Evolutionary conservation across 352 stramenopile species (phyloP).

Genomic region (Pythium insidiosum): DNA sequence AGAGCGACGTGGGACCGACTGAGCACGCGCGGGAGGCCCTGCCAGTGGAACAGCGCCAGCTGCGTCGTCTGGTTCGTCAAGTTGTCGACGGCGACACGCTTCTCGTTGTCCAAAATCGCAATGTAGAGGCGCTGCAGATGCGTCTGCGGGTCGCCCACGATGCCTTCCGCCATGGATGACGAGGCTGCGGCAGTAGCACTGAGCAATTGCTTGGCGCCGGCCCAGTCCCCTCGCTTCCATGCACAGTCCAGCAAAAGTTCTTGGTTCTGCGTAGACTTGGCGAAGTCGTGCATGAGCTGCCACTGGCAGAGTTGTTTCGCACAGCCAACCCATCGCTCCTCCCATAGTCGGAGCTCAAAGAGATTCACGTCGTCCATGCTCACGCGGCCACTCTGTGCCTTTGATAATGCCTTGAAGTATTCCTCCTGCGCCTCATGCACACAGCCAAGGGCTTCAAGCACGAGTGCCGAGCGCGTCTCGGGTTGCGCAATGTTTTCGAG

Average conservation of each 20-base stretch:
- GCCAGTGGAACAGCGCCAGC: constrained; percentile 84
- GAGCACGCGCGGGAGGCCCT: constrained; percentile 75
- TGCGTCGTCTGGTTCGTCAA: constrained; percentile 69
- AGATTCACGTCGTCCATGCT: constrained; percentile 77
- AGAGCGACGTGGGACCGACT: constrained; percentile 72
- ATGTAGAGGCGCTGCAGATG: constrained; percentile 84
- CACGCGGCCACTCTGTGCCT: constrained; percentile 58
- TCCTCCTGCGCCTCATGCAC: constrained; percentile 84
- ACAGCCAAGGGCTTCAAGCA: constrained; percentile 73
- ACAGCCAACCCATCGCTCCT: constrained; percentile 88
- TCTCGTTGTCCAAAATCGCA: constrained; percentile 79
- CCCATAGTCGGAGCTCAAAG: constrained; percentile 83
- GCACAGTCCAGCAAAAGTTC: constrained; percentile 89
- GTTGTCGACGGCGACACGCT: constrained; percentile 55
- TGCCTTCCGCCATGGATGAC: constrained; percentile 41
- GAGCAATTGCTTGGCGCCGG: constrained; percentile 73
- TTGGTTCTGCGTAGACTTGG: constrained; percentile 87
- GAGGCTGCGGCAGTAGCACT: constrained; percentile 13
- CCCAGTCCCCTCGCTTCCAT: constrained; percentile 90
- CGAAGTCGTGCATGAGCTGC: constrained; percentile 90
- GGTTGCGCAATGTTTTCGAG: constrained; percentile 67
- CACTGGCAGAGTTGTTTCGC: constrained; percentile 90
- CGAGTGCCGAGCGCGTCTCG: constrained; percentile 66
- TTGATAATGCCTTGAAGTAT: constrained; percentile 79
- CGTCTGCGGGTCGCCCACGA: constrained; percentile 33